A percentile compares a stretch with the other conserved stretches of the same genome.
phyloP scores from a whole-genome alignment of 768 basidiomycete genomes.

The Podaxis pistillaris region DNA sequence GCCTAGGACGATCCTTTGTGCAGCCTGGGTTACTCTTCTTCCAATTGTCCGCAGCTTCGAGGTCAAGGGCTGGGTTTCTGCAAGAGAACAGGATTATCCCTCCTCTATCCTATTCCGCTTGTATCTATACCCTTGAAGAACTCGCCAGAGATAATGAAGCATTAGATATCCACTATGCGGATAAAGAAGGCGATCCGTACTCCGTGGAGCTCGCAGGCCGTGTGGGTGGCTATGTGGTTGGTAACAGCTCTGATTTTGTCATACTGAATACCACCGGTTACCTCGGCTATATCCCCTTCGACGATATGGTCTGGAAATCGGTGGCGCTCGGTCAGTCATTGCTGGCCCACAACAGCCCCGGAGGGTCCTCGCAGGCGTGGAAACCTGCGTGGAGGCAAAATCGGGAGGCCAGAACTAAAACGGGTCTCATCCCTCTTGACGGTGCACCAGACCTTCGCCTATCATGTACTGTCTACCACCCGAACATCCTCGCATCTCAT shows the following conservation, averaged over 20 bases:
- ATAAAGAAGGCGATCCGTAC: slow-evolving; percentile 81
- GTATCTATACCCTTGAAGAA: slow-evolving; percentile 50
- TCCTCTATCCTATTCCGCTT: slow-evolving; percentile 58
- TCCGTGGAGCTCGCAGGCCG: slow-evolving; percentile 81
- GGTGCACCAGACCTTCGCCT: slow-evolving; percentile 42
- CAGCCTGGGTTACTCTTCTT: slow-evolving; percentile 74
- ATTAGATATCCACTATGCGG: slow-evolving; percentile 67
- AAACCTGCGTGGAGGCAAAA: slow-evolving; percentile 53
- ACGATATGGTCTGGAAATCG: slow-evolving; percentile 70
- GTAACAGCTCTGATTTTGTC: slow-evolving; percentile 82
- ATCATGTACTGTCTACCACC: slow-evolving; percentile 59
- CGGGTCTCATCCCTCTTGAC: slow-evolving; percentile 56
- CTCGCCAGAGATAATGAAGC: slow-evolving; percentile 28
- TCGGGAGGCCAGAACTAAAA: slow-evolving; percentile 25
- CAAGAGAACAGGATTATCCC: slow-evolving; percentile 74
- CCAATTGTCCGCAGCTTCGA: slow-evolving; percentile 66
- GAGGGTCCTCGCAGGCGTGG: slow-evolving; percentile 56
- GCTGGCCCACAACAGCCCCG: slow-evolving; percentile 28
- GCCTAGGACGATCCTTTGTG: slow-evolving; percentile 55
- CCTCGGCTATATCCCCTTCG: slow-evolving; percentile 72
- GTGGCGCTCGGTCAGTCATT: slow-evolving; percentile 25
- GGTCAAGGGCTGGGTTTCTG: slow-evolving; percentile 64
- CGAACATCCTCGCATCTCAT: slow-evolving; percentile 58
- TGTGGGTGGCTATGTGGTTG: slow-evolving; percentile 70
- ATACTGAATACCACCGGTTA: slow-evolving; percentile 76